Conservation (phyloP, 2,329 filamentous ascomycete genomes). For the Aspergillus sp. region DNA sequence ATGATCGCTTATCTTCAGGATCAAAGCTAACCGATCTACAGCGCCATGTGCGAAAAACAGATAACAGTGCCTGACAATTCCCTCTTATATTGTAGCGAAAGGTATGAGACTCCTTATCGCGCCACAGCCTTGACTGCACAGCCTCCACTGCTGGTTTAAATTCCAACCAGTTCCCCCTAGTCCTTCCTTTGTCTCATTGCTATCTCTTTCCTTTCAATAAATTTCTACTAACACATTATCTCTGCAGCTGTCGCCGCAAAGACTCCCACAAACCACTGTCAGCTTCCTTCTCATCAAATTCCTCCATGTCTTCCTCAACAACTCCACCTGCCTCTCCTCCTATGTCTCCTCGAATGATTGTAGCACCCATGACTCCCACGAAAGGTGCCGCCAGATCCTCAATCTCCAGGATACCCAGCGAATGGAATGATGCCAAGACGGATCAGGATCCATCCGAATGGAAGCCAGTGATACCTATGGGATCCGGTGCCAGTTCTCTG, state of each 20-base stretch:
- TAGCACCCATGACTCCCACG: constrained; percentile 41
- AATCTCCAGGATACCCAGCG: constrained; percentile 42
- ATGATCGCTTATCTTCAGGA: constrained; percentile 24
- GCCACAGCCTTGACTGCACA: constrained; percentile 11
- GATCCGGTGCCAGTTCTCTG: constrained; percentile 21
- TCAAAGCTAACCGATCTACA: constrained; percentile 39
- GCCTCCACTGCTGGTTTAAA: constrained; percentile 16
- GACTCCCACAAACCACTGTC: constrained; percentile 50
- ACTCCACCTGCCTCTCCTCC: constrained; percentile 38
- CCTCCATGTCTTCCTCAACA: constrained; percentile 31
- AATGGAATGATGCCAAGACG: constrained; percentile 41
- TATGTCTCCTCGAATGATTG: constrained; percentile 40
- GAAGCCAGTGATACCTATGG: constrained; percentile 48
- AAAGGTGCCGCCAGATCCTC: constrained; percentile 26
- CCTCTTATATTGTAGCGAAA: constrained; percentile 66
- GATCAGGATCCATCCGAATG: constrained; percentile 54
- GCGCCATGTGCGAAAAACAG: constrained; percentile 66
- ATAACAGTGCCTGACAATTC: constrained; percentile 63
- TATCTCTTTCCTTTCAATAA: constrained; percentile 4
- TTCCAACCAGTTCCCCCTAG: constrained; percentile 1
- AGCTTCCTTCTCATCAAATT: constrained; percentile 37
- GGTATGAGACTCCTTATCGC: constrained; percentile 47
- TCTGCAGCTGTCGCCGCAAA: constrained; percentile 48
- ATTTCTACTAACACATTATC: constrained; percentile 3
- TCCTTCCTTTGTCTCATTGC: constrained; percentile 7